phyloP scores from a whole-genome alignment of 768 basidiomycete genomes.

The Boletus eberwhitei region DNA sequence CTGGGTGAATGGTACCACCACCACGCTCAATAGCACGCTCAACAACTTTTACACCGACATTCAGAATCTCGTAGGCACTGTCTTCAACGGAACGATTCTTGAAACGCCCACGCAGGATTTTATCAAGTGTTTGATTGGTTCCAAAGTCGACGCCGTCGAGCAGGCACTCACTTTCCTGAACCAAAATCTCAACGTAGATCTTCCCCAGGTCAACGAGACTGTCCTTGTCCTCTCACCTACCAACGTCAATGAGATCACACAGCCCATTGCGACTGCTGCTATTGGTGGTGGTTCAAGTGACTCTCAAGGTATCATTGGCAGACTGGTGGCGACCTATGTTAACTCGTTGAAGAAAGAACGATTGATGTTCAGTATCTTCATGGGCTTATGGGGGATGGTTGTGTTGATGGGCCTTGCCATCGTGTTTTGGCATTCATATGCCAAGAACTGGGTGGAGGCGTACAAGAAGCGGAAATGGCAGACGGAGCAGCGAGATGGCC shows the following conservation, averaged over 20 bases:
- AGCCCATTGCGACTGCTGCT: slow-evolving; percentile 82
- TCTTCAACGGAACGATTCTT: slow-evolving; percentile 85
- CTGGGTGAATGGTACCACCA: slow-evolving; percentile 91
- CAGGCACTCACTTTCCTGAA: slow-evolving; percentile 88
- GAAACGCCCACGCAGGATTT: slow-evolving; percentile 83
- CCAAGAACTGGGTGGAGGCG: slow-evolving; percentile 43
- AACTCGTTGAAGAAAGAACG: slow-evolving; percentile 74
- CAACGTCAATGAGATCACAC: slow-evolving; percentile 68
- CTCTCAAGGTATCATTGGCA: slow-evolving; percentile 63
- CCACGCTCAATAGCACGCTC: slow-evolving; percentile 82
- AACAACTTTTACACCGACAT: slow-evolving; percentile 84
- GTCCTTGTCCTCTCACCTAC: slow-evolving; percentile 73
- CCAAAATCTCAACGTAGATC: slow-evolving; percentile 75
- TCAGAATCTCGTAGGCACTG: slow-evolving; percentile 67
- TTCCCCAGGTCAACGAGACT: slow-evolving; percentile 74
- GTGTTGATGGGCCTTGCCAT: slow-evolving; percentile 73
- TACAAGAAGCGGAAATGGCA: slow-evolving; percentile 49
- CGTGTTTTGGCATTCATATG: slow-evolving; percentile 72
- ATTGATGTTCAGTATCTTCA: slow-evolving; percentile 78
- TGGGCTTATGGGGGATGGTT: slow-evolving; percentile 80
- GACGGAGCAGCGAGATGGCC: slow-evolving; percentile 47
- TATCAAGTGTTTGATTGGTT: slow-evolving; percentile 85
- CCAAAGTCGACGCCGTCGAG: slow-evolving; percentile 84
- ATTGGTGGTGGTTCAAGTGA: slow-evolving; percentile 55
- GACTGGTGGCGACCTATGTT: slow-evolving; percentile 71